Percentiles rank a stretch among this genome's conserved stretches.
These are phyloP conservation scores for Teratosphaeria viscida DNA, from an alignment of 2,329 filamentous ascomycete species.

Conservation along the genomic window DNA sequence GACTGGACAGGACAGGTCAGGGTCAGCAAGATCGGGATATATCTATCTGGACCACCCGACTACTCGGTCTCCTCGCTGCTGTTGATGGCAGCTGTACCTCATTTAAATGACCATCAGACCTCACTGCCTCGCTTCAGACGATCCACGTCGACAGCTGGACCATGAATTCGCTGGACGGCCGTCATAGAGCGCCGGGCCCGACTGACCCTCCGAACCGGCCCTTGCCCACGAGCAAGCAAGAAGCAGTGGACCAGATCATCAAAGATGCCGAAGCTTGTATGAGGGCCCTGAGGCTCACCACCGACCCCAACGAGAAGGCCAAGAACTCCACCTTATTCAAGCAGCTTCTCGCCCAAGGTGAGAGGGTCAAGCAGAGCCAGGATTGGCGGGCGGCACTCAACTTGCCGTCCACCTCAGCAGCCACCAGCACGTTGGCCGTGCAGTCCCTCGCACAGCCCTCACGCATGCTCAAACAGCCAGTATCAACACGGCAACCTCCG, in stretches of 20 bases:
- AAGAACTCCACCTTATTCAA: slow-evolving; percentile 58
- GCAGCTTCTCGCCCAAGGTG: slow-evolving; percentile 59
- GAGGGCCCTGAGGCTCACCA: slow-evolving; percentile 56
- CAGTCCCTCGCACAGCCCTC: background rate
- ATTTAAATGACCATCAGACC: background rate
- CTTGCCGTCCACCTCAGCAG: background rate
- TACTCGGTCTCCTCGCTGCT: background rate
- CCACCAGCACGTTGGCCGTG: background rate
- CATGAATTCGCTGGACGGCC: background rate
- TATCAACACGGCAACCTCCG: slow-evolving; percentile 53
- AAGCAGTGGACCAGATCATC: slow-evolving; percentile 66
- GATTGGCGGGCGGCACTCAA: slow-evolving; percentile 16
- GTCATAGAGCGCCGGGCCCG: background rate
- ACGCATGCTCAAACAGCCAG: slow-evolving; percentile 33
- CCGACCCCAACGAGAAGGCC: slow-evolving; percentile 51
- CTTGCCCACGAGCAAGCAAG: slow-evolving; percentile 27
- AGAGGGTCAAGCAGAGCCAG: slow-evolving; percentile 56
- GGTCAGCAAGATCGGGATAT: background rate
- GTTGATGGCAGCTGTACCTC: background rate
- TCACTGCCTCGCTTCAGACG: background rate
- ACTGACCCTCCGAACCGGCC: slow-evolving; percentile 8
- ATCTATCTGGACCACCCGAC: background rate
- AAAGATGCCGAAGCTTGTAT: slow-evolving; percentile 72
- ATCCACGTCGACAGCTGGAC: background rate
- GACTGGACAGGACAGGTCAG: background rate